phyloP scores from a whole-genome alignment of 768 basidiomycete genomes.

The Tephrocybe sp. region DNA sequence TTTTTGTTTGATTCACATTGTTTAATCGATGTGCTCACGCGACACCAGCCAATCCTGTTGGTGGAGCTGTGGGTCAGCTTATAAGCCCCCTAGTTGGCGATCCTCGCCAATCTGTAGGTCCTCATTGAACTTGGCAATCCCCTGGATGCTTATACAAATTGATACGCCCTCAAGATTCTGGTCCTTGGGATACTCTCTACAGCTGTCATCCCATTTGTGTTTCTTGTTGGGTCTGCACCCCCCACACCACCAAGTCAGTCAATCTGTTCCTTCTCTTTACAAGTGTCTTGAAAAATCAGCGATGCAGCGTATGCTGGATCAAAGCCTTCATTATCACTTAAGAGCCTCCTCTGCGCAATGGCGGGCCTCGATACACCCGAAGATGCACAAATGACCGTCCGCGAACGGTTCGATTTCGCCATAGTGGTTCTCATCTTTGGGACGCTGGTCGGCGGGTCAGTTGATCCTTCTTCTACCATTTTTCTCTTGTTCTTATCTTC shows the following conservation, averaged over 20 bases:
- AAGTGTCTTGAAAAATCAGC: constrained; percentile 8
- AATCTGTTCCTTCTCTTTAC: not conserved
- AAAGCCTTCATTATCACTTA: constrained; percentile 52
- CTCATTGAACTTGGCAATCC: no score
- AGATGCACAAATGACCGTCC: constrained; percentile 57
- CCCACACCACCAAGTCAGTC: constrained; percentile 77
- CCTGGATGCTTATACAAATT: not conserved
- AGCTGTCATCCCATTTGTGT: constrained; percentile 53
- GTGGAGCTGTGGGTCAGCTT: constrained; percentile 72
- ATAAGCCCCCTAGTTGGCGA: constrained; percentile 62
- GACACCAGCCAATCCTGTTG: constrained; percentile 70
- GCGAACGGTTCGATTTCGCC: constrained; percentile 71
- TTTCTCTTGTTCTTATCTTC: not conserved
- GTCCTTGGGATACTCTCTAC: constrained; percentile 73
- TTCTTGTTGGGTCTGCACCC: constrained; percentile 61
- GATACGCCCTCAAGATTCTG: constrained; percentile 48
- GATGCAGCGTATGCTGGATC: constrained; percentile 65
- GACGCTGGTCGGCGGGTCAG: constrained; percentile 62
- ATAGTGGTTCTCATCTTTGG: constrained; percentile 65
- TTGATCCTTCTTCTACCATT: constrained; percentile 11
- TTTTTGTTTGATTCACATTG: not conserved
- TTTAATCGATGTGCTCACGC: not conserved
- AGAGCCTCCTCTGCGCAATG: constrained; percentile 55
- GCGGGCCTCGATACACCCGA: constrained; percentile 39
- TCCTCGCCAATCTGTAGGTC: constrained; percentile 58